Evolutionary conservation across 257 asterid species (phyloP).

Genomic region (Penstemon davidsonii): DNA sequence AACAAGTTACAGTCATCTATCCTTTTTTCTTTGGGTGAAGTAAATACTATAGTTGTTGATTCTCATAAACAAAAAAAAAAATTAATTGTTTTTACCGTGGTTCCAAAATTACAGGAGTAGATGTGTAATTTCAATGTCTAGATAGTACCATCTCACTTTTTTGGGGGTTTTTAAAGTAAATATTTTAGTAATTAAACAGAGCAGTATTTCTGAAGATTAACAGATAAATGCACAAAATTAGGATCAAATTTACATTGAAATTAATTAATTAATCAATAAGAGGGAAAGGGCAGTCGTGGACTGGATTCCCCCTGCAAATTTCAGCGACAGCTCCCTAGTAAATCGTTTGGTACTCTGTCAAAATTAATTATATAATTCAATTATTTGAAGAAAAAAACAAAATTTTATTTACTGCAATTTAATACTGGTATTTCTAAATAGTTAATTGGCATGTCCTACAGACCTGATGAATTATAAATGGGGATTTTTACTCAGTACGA

Average conservation of each 20-base stretch:
- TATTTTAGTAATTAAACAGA: too few relatives aligned
- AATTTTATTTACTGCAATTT: constrained; percentile 20
- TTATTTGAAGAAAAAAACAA: neutral
- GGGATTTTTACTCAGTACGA: constrained; percentile 4
- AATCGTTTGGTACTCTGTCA: constrained; percentile 18
- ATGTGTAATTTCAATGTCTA: too few relatives aligned
- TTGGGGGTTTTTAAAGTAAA: too few relatives aligned
- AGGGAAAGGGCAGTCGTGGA: constrained; percentile 33
- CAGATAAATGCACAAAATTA: neutral
- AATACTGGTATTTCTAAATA: constrained; percentile 2
- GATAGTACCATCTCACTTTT: too few relatives aligned
- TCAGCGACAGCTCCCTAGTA: constrained; percentile 38
- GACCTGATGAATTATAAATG: constrained; percentile 28
- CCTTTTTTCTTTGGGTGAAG: too few relatives aligned
- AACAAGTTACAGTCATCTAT: too few relatives aligned
- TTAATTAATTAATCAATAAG: neutral
- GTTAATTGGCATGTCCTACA: constrained; percentile 21
- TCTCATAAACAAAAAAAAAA: too few relatives aligned
- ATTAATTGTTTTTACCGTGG: too few relatives aligned
- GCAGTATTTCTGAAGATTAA: too few relatives aligned
- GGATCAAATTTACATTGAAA: neutral
- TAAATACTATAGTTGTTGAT: too few relatives aligned
- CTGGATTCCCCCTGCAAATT: constrained; percentile 41
- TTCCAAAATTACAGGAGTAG: too few relatives aligned
- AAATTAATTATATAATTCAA: constrained; percentile 1